Percentiles rank a stretch among this genome's conserved stretches.
Evolutionary conservation across 805 yeast species (phyloP).

Genomic region (Yamadazyma ubonensis): DNA sequence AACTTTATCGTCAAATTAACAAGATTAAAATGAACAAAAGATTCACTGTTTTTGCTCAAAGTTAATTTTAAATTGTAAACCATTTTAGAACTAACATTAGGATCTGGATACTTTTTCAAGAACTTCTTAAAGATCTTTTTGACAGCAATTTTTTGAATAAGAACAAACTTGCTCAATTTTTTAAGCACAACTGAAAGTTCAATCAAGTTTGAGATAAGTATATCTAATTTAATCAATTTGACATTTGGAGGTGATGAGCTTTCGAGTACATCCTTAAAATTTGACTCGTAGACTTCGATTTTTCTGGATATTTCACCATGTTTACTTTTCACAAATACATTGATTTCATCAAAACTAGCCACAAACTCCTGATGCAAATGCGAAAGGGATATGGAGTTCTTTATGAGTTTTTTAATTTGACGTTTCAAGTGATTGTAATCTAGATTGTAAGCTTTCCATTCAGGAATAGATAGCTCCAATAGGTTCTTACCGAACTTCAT

Average conservation of each 20-base stretch:
- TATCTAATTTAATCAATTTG: slow-evolving; percentile 14
- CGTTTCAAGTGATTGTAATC: slow-evolving; percentile 80
- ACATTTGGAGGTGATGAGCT: slow-evolving; percentile 12
- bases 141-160: slow-evolving; percentile 71
- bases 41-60: slow-evolving; percentile 44
- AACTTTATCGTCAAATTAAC: slow-evolving; percentile 61
- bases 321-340: slow-evolving; percentile 65
- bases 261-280: slow-evolving; percentile 16
- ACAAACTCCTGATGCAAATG: slow-evolving; percentile 39
- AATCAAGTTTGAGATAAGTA: slow-evolving; percentile 36
- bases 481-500: slow-evolving; percentile 91
- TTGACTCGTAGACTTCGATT: slow-evolving; percentile 32
- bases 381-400: slow-evolving; percentile 24
- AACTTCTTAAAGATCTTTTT: slow-evolving; percentile 74
- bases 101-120: slow-evolving; percentile 41
- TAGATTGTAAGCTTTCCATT: slow-evolving; percentile 82
- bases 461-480: slow-evolving; percentile 72
- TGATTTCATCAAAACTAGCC: slow-evolving; percentile 59
- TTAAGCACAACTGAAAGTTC: slow-evolving; percentile 50
- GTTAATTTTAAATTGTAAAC: slow-evolving; percentile 29
- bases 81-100: slow-evolving; percentile 22
- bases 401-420: slow-evolving; percentile 43
- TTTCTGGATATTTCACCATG: slow-evolving; percentile 59
- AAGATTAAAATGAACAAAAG: slow-evolving; percentile 62
- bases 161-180: slow-evolving; percentile 65